Percentiles rank a stretch among this genome's conserved stretches.
Conservation (phyloP, 164 flowering plant species). For the Vitis rotundifolia region DNA sequence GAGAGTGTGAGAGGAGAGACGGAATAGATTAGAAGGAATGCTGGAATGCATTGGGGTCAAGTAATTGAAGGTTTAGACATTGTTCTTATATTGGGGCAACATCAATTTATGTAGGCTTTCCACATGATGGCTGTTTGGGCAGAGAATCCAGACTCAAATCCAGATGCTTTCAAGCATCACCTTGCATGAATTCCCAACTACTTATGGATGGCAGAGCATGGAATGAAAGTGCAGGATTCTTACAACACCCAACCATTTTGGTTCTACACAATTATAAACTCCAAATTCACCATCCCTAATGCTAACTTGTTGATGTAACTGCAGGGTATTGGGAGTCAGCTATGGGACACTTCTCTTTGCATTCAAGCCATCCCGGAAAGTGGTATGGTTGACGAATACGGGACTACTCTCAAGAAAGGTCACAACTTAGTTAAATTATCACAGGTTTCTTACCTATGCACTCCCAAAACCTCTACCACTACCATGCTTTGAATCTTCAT, state of each 20-base stretch:
- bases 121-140: constrained; percentile 62
- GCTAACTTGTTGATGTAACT: constrained; percentile 24
- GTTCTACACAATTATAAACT: neutral
- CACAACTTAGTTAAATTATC: constrained; percentile 39
- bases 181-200: constrained; percentile 48
- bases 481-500: too few species aligned
- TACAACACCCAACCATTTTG: too few species aligned
- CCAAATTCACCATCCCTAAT: too few species aligned
- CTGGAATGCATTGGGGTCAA: too few species aligned
- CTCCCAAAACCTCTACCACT: neutral
- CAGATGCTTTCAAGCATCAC: constrained; percentile 37
- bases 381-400: constrained; percentile 29
- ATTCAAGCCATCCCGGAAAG: constrained; percentile 38
- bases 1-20: too few species aligned
- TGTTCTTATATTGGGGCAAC: too few species aligned
- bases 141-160: constrained; percentile 46
- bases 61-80: too few species aligned
- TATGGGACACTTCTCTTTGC: constrained; percentile 38
- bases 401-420: constrained; percentile 29
- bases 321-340: constrained; percentile 44
- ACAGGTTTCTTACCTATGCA: constrained; percentile 19
- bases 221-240: constrained; percentile 45
- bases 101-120: constrained; percentile 20
- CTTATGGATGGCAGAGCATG: constrained; percentile 56
- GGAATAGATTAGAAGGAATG: too few species aligned